Base-by-base conservation (phyloP, 495 filamentous ascomycete species). In the Hypoxylon intermedium region DNA sequence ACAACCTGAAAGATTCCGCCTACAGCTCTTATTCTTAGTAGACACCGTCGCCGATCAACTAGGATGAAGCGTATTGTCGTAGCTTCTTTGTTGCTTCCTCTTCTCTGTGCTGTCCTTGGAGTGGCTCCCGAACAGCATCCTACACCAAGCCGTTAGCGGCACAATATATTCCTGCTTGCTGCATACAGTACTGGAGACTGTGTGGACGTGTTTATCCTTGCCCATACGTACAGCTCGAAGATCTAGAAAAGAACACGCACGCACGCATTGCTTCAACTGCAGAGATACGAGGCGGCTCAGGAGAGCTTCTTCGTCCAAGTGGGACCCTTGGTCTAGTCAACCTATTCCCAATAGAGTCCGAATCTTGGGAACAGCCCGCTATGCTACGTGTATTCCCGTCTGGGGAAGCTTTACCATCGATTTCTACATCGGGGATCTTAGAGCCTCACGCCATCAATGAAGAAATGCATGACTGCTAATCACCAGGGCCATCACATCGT, bases 201-300 rank as follows among this genome's bases (percentile, higher is more conserved):
- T 65, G 62, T 65, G 62, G 62, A 28, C 56, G 55, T 53, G 40
- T 40, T 24, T 53, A 65, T 46, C 62, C 56, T 65, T 65, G 56
- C 46, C 38, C 41, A 41, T 33, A 33, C 49, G 37, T 48, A 64
- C 54, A 58, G 54, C 54, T 54, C 38, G 43, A 65, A 65, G 43
- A 59, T 65, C 54, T 59, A 59, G 60, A 60, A 56, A 53, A 56
- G 62, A 52, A 65, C 62, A 65, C 62, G 62, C 62, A 59, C 47
- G 51, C 62, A 65, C 62, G 62, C 62, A 65, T 65, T 60, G 56
- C 45, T 65, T 65, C 43, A 19, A 60, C 56, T 65, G 62, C 62
- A 65, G 42, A 60, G 62, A 65, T 65, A 65, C 62, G 62, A 65
- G 52, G 56, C 62, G 55, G 62, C 56, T 65, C 47, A 60, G 56